A percentile compares a stretch with the other conserved stretches of the same genome.
These are phyloP conservation scores for Clitoria ternatea DNA, from an alignment of 306 rosid species.

Conservation along the genomic window DNA sequence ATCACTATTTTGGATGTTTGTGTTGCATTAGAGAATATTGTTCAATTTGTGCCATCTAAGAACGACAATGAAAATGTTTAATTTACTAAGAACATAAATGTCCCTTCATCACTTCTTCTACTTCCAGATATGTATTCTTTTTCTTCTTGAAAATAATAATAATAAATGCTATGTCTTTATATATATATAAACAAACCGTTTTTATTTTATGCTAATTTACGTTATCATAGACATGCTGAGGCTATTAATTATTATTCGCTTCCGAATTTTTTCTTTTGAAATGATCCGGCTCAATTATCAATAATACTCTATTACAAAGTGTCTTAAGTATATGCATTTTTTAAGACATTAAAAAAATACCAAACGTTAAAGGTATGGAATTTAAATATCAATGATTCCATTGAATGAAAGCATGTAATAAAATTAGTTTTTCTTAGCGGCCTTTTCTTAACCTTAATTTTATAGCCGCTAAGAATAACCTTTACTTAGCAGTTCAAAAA, in stretches of 20 bases:
- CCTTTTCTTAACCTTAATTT: no score
- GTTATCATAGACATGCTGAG: slow-evolving; percentile 12
- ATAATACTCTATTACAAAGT: background rate
- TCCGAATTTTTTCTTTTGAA: background rate
- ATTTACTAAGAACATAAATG: background rate
- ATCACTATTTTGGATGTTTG: slow-evolving; percentile 33
- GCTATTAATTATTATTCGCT: background rate
- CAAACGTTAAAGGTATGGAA: no score
- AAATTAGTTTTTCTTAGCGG: no score
- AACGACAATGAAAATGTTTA: slow-evolving; percentile 19
- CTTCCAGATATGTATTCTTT: background rate
- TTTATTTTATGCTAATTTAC: background rate
- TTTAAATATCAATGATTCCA: no score
- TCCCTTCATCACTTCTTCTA: background rate
- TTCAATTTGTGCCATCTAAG: slow-evolving; percentile 26
- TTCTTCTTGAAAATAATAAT: background rate
- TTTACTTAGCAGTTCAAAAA: no score
- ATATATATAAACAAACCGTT: background rate
- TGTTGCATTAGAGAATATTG: slow-evolving; percentile 27
- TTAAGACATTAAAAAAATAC: background rate
- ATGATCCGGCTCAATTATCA: background rate
- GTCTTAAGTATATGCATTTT: background rate
- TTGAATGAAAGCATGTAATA: no score
- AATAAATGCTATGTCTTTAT: background rate
- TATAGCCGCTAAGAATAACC: no score